Percentiles rank a stretch among this genome's conserved stretches.
Conservation (phyloP, 2,329 filamentous ascomycete species). For the Clarireedia paspali region DNA sequence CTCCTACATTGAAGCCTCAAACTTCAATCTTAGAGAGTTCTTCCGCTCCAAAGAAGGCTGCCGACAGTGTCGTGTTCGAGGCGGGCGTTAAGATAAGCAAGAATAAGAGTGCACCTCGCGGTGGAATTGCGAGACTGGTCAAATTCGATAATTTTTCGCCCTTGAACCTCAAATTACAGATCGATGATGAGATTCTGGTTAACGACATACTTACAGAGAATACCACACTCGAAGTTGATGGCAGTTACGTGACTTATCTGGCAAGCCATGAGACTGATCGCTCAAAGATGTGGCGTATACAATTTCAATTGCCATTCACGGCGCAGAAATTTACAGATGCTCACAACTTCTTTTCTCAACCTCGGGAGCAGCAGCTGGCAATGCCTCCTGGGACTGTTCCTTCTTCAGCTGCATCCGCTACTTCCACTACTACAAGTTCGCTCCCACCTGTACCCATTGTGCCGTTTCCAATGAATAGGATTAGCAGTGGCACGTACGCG, state of each 20-base stretch:
- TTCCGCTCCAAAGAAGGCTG: background rate
- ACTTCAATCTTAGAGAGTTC: background rate
- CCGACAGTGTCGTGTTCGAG: background rate
- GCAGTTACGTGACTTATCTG: conserved; percentile 7
- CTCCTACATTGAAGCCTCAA: background rate
- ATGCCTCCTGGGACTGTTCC: background rate
- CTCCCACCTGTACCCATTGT: background rate
- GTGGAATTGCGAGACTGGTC: background rate
- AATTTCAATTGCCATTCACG: conserved; percentile 9
- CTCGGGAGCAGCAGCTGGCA: background rate
- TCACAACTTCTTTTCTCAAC: background rate
- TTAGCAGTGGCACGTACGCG: conserved; percentile 10
- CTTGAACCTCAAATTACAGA: conserved; percentile 1
- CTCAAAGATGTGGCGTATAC: conserved; percentile 10
- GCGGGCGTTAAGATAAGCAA: conserved; percentile 4
- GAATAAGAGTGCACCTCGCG: background rate
- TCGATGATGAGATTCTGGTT: background rate
- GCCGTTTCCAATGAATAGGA: conserved; percentile 1
- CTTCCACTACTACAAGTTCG: background rate
- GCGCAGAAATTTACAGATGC: background rate
- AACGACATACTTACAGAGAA: conserved; percentile 4
- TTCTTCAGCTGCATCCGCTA: background rate
- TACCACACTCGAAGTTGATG: background rate
- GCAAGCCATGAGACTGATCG: background rate
- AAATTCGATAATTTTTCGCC: background rate